Conservation (phyloP, 345 rosid genomes). For the Anacardium occidentale region DNA sequence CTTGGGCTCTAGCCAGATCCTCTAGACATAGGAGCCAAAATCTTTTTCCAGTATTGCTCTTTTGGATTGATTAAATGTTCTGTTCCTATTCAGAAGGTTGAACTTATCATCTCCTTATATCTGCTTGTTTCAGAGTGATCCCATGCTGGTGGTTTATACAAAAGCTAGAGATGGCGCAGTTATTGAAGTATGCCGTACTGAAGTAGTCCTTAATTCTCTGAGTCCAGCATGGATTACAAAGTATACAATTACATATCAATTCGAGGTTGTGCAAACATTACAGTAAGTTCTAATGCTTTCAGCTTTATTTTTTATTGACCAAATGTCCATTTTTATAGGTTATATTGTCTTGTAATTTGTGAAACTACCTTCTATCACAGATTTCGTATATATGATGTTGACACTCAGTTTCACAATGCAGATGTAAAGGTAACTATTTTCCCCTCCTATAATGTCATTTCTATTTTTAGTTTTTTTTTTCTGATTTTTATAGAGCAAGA, state of each 20-base stretch:
- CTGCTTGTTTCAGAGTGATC: slow-evolving; percentile 72
- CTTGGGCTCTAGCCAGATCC: too few species aligned
- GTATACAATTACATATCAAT: slow-evolving; percentile 49
- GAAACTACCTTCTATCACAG: slow-evolving; percentile 34
- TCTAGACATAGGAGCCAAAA: neutral
- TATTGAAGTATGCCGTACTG: slow-evolving; percentile 65
- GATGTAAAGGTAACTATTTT: slow-evolving; percentile 59
- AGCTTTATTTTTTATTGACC: neutral
- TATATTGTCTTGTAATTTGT: slow-evolving; percentile 22
- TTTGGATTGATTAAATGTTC: slow-evolving; percentile 7
- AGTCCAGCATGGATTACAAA: slow-evolving; percentile 75
- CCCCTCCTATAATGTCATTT: neutral
- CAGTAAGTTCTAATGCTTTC: slow-evolving; percentile 50
- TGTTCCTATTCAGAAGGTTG: slow-evolving; percentile 19
- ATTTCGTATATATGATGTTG: slow-evolving; percentile 77
- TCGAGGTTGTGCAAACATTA: slow-evolving; percentile 75
- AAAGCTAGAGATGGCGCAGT: slow-evolving; percentile 68
- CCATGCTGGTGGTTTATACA: slow-evolving; percentile 69
- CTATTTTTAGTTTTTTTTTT: neutral
- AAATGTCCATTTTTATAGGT: slow-evolving; percentile 16
- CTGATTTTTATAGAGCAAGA: neutral
- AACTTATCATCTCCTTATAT: slow-evolving; percentile 21
- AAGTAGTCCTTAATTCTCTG: slow-evolving; percentile 81
- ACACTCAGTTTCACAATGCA: slow-evolving; percentile 65
- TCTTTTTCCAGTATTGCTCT: neutral